A percentile compares a stretch with the other conserved stretches of the same genome.
Conservation (phyloP, 495 filamentous ascomycete species). For the Trichodelitschia bisporula region DNA sequence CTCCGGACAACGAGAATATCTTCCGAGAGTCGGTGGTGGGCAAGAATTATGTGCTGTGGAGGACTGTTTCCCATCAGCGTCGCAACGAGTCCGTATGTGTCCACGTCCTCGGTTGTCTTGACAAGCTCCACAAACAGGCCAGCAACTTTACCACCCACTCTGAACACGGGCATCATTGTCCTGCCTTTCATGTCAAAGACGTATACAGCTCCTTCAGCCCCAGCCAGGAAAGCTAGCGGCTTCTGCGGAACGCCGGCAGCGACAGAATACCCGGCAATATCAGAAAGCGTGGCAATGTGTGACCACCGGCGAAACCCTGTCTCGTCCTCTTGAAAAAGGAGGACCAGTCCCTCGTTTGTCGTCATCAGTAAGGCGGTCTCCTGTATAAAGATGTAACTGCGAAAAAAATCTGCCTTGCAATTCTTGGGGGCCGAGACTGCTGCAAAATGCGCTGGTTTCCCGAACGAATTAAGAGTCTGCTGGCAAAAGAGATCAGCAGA, state of each 20-base stretch:
- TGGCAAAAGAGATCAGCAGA: neutral
- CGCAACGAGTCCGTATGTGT: no score
- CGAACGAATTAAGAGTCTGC: neutral
- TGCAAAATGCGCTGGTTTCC: slow-evolving; percentile 1
- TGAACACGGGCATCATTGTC: slow-evolving; percentile 1
- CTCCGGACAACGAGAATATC: no score
- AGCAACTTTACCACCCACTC: slow-evolving; percentile 22
- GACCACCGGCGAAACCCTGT: neutral
- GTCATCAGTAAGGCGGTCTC: slow-evolving; percentile 6
- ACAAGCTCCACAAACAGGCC: slow-evolving; percentile 26
- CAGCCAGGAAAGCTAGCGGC: slow-evolving; percentile 6
- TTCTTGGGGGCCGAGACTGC: slow-evolving; percentile 3
- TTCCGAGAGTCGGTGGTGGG: no score
- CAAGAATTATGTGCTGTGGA: no score
- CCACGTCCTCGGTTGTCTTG: no score
- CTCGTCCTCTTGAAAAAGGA: neutral
- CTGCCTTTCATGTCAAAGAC: slow-evolving; percentile 1
- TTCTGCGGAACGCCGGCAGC: slow-evolving; percentile 1
- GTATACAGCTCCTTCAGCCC: slow-evolving; percentile 6
- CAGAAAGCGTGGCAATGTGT: slow-evolving; percentile 1
- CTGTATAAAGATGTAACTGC: slow-evolving; percentile 9
- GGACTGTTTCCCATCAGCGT: no score
- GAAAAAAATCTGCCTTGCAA: slow-evolving; percentile 5
- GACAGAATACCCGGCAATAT: slow-evolving; percentile 8
- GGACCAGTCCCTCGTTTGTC: slow-evolving; percentile 7